Conservation (phyloP, 2,329 filamentous ascomycete species). For the Colletotrichum liaoningense region DNA sequence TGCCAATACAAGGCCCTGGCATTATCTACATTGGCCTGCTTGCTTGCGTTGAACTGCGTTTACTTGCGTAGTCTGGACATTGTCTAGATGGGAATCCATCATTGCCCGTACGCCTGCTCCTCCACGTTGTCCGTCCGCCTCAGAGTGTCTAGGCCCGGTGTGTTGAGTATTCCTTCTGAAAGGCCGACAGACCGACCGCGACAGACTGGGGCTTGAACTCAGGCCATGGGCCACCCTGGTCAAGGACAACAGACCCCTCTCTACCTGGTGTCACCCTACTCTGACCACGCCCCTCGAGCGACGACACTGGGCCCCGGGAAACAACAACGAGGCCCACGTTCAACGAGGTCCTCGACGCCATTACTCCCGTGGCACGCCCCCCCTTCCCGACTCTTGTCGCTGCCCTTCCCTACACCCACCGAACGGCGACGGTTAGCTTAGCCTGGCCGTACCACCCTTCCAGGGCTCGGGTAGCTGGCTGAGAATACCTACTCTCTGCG, state of each 20-base stretch:
- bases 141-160: background rate
- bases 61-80: background rate
- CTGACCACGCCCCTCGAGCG: constrained; percentile 40
- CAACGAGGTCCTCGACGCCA: constrained; percentile 13
- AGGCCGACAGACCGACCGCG: constrained; percentile 34
- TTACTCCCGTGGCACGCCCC: constrained; percentile 21
- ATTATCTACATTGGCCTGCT: background rate
- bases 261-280: constrained; percentile 46
- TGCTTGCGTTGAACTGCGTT: background rate
- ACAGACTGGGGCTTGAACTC: constrained; percentile 33
- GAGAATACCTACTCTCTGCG: constrained; percentile 11
- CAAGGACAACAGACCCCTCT: constrained; percentile 32
- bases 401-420: constrained; percentile 21
- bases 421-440: constrained; percentile 35
- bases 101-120: background rate
- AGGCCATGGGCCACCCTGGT: constrained; percentile 31
- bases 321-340: constrained; percentile 26
- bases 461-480: constrained; percentile 29
- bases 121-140: constrained; percentile 13
- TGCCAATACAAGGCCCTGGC: background rate
- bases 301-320: background rate
- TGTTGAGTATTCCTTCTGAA: constrained; percentile 23
- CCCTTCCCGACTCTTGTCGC: constrained; percentile 11
- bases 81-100: background rate
- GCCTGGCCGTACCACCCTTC: constrained; percentile 27